These are phyloP conservation scores for Ustilago loliicola DNA, from an alignment of 1,284 basidiomycete species.

Conservation along the genomic window DNA sequence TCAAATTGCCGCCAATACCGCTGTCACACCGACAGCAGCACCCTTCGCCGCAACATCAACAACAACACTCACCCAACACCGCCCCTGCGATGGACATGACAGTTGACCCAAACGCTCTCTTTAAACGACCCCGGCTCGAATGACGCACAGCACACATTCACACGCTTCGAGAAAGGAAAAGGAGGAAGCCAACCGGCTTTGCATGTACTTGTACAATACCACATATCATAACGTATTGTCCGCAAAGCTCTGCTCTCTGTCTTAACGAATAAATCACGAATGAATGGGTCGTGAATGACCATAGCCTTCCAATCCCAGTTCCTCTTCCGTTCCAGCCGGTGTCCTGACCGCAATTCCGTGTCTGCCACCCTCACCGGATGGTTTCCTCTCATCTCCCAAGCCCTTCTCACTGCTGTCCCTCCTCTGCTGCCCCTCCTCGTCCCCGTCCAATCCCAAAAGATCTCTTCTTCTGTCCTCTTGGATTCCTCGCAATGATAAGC, in stretches of 20 bases:
- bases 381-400: slow-evolving; percentile 9
- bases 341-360: slow-evolving; percentile 42
- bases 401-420: not conserved
- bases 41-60: slow-evolving; percentile 11
- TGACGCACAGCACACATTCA: not conserved
- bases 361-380: slow-evolving; percentile 25
- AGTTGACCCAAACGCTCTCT: slow-evolving; percentile 30
- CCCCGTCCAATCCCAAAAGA: slow-evolving; percentile 47
- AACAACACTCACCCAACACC: not conserved
- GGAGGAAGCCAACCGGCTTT: not conserved
- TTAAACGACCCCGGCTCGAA: slow-evolving; percentile 32
- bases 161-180: not conserved
- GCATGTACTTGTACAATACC: slow-evolving; percentile 18
- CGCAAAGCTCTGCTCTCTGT: not conserved
- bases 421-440: slow-evolving; percentile 7
- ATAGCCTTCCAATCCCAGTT: slow-evolving; percentile 46
- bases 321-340: slow-evolving; percentile 41
- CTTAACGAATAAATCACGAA: slow-evolving; percentile 12
- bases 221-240: slow-evolving; percentile 7
- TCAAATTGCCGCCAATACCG: slow-evolving; percentile 20
- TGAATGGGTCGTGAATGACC: slow-evolving; percentile 34
- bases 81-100: slow-evolving; percentile 17
- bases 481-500: slow-evolving; percentile 49
- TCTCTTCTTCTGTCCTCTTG: slow-evolving; percentile 55
- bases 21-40: slow-evolving; percentile 1